phyloP scores from a whole-genome alignment of 2,329 filamentous ascomycete species.

The Penicillium sp. region DNA sequence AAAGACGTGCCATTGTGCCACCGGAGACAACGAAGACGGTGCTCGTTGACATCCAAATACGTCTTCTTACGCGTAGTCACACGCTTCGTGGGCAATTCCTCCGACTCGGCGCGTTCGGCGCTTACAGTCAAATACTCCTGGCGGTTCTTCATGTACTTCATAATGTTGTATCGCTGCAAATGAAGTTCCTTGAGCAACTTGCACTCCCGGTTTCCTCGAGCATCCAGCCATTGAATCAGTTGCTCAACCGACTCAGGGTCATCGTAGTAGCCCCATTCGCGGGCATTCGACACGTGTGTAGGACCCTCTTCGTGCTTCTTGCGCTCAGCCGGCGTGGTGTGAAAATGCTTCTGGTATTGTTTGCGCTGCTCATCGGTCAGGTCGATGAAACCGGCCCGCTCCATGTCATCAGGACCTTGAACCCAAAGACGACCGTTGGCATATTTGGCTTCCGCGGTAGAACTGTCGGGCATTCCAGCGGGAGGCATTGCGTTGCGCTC shows the following conservation, averaged over 20 bases:
- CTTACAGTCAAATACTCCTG: constrained; percentile 67
- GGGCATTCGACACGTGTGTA: constrained; percentile 74
- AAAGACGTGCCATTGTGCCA: constrained; percentile 69
- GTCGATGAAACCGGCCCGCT: constrained; percentile 84
- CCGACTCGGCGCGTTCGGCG: constrained; percentile 54
- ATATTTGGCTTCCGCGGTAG: constrained; percentile 83
- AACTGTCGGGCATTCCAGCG: constrained; percentile 82
- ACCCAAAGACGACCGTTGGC: constrained; percentile 96
- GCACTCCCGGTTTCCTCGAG: constrained; percentile 80
- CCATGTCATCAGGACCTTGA: constrained; percentile 88
- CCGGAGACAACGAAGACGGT: constrained; percentile 59
- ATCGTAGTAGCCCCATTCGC: constrained; percentile 90
- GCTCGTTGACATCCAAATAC: constrained; percentile 58
- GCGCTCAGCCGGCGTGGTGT: constrained; percentile 81
- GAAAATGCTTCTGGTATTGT: constrained; percentile 75
- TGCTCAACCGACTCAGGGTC: constrained; percentile 76
- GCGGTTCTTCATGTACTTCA: constrained; percentile 78
- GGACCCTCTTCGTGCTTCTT: constrained; percentile 83
- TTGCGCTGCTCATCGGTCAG: constrained; percentile 70
- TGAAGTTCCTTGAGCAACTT: constrained; percentile 86
- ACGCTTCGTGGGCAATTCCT: constrained; percentile 53
- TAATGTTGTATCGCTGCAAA: constrained; percentile 74
- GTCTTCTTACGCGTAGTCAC: constrained; percentile 67
- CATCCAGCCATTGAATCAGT: constrained; percentile 85
- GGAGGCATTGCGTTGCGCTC: constrained; percentile 98